Base-by-base conservation (phyloP, 129 eudicot species). In the Artemisia argyi region DNA sequence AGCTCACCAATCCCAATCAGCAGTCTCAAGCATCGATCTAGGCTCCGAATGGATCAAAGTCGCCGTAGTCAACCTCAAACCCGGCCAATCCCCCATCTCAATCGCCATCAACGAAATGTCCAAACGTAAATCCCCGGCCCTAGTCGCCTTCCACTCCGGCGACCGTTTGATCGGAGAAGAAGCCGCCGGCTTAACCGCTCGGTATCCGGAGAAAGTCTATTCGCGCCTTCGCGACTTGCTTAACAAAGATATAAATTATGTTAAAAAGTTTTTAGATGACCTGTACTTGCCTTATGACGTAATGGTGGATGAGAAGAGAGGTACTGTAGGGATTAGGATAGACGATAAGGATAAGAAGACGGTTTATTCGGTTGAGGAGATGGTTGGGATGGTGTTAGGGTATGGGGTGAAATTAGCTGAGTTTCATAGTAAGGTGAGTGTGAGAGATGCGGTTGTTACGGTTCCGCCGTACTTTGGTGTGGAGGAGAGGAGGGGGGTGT, bases 101-200 rank as follows among this genome's bases (percentile, higher is more conserved):
- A 74, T 95, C 85, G 99, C 99, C 55, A 95, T 95, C 54, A 95
- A 95, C 55, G 97, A 95, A 73, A 95, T 95, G 99, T 95, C 99
- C 7, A 95, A 95, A 50, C 90, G 99, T 3, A 95, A 95, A 72
- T 83, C 99, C 2, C 99, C 99, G 2, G 83, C 86, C 5, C 76
- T 95, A 10, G 84, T 95, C 57, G 88, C 94, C n/a, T 86, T 90
- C 73, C 94, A 88, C 56, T 70, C 80, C 64, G 86, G 82, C 15
- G 83, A 80, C 42, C 94, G 99, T 0, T 66, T 95, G 22, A 88
- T 95, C 78, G 99, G 97, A 1, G 99, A 95, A 69, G 99, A 95
- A 79, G 89, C 99, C 0, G 81, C 87, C 0, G 88, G 90, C 1
- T 76, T 95, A 32, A 79, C 78, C 51, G 99, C 99, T 0, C 76